Conservation (phyloP, 2,329 filamentous ascomycete genomes). For the Lachnellula arida region DNA sequence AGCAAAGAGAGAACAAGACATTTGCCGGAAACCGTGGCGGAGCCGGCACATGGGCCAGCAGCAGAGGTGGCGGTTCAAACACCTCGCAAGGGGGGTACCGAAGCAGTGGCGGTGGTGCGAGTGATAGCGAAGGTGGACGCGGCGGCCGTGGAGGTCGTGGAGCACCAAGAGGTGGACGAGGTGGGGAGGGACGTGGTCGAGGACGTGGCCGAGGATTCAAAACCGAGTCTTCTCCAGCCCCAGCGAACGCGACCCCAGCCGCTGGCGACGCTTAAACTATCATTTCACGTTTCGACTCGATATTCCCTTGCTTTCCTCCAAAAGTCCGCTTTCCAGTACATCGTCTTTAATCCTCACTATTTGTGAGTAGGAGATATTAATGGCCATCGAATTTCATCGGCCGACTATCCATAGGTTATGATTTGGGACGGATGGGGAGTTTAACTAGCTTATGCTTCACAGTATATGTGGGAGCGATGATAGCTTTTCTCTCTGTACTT, state of each 20-base stretch:
- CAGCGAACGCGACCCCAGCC: conserved; percentile 46
- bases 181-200: conserved; percentile 51
- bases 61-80: conserved; percentile 54
- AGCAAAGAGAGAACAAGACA: conserved; percentile 56
- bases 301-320: conserved; percentile 26
- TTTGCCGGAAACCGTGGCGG: conserved; percentile 56
- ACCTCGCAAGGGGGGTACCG: conserved; percentile 68
- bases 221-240: conserved; percentile 50
- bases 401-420: conserved; percentile 25
- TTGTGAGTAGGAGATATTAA: conserved; percentile 27
- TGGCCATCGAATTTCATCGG: conserved; percentile 24
- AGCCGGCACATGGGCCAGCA: conserved; percentile 63
- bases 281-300: conserved; percentile 9
- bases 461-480: conserved; percentile 27
- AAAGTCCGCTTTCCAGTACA: conserved; percentile 30
- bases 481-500: conserved; percentile 33
- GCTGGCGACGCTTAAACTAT: conserved; percentile 31
- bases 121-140: conserved; percentile 62
- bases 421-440: conserved; percentile 31
- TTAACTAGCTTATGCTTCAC: conserved; percentile 32
- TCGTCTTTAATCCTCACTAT: conserved; percentile 30
- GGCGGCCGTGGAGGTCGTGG: conserved; percentile 54
- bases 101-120: conserved; percentile 69
- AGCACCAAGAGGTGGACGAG: conserved; percentile 48
- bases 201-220: conserved; percentile 53